Evolutionary conservation across 495 filamentous ascomycete species (phyloP), one percentile per base, ranked within the genome.

Genomic region (Cetradonia linearis): DNA sequence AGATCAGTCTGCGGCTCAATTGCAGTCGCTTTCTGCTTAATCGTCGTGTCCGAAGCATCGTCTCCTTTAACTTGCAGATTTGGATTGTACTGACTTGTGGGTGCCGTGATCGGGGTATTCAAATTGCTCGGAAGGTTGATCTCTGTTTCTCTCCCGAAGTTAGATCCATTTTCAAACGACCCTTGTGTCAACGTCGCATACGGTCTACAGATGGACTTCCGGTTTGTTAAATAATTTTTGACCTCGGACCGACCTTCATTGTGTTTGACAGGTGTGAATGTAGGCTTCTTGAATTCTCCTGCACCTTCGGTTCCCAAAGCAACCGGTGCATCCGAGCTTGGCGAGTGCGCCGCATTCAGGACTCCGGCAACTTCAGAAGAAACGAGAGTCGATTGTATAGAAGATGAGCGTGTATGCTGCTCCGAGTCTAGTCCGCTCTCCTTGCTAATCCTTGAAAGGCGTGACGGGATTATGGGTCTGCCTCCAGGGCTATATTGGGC

Each of bases 241-340:
- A 62, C 64, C 38, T 68, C 66, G 34, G 55, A 42, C n/a, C 60
- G 76, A 8, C 74, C 77, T 62, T 80, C 76, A 0, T 69, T 73
- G 53, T 77, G 78, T 42, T 71, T 72, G 54, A 77, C 76, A 10
- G 76, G 74, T 0, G 72, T 76, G 56, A 79, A 78, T 37, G 76
- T 74, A 18, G 76, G 73, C 36, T 71, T 61, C 20, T 59, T 37
- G 8, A 23, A 28, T 48, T 47, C 33, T 7, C 20, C 61, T n/a
- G 16, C 20, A 14, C 30, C 27, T 36, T 30, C 61, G 5, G 42
- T 9, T 54, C 23, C 47, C 11, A 37, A 20, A 33, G 56, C 46
- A 25, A 47, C 59, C 3, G 61, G 61, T 33, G 36, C 36, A 25
- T 54, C 14, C 30, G 55, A 47, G 31, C 37, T 33, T 47, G 55